Percentiles rank a stretch among this genome's conserved stretches.
phyloP scores from a whole-genome alignment of 768 basidiomycete species.

The Coprinopsis marcescibilis region DNA sequence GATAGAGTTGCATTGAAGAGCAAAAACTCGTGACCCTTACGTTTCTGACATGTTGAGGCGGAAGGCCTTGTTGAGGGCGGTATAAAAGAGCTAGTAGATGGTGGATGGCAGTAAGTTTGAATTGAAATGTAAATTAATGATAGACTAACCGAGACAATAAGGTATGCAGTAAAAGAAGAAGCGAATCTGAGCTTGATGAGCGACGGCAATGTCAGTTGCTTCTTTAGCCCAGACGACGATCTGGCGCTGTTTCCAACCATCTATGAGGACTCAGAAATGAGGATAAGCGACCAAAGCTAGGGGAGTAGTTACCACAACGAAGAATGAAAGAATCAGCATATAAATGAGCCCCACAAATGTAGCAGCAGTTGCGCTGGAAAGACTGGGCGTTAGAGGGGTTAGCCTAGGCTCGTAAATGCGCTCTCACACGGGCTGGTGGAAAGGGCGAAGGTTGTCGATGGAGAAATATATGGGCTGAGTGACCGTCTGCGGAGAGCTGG shows the following conservation, averaged over 20 bases:
- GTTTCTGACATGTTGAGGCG: constrained; percentile 48
- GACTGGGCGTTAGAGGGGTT: neutral
- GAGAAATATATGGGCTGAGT: constrained; percentile 42
- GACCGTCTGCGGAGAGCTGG: constrained; percentile 45
- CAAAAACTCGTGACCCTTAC: constrained; percentile 23
- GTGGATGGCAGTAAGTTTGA: neutral
- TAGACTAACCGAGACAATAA: constrained; percentile 32
- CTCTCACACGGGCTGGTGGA: constrained; percentile 57
- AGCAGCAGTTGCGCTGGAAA: constrained; percentile 44
- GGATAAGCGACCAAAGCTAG: neutral
- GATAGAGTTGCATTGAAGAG: neutral
- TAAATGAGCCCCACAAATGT: constrained; percentile 56
- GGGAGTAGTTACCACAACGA: constrained; percentile 29
- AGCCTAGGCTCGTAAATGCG: neutral
- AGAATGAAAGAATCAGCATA: constrained; percentile 39
- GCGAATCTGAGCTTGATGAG: constrained; percentile 29
- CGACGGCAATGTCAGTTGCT: constrained; percentile 24
- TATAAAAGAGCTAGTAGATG: constrained; percentile 47
- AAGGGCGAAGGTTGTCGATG: constrained; percentile 49
- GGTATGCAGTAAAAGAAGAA: constrained; percentile 28
- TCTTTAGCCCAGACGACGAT: constrained; percentile 30
- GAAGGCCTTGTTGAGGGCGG: constrained; percentile 56
- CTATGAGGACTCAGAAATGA: constrained; percentile 15
- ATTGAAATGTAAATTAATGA: neutral
- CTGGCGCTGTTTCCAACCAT: constrained; percentile 32